These are phyloP conservation scores for Boletus sp. DNA, from an alignment of 768 basidiomycete species.

Conservation along the genomic window DNA sequence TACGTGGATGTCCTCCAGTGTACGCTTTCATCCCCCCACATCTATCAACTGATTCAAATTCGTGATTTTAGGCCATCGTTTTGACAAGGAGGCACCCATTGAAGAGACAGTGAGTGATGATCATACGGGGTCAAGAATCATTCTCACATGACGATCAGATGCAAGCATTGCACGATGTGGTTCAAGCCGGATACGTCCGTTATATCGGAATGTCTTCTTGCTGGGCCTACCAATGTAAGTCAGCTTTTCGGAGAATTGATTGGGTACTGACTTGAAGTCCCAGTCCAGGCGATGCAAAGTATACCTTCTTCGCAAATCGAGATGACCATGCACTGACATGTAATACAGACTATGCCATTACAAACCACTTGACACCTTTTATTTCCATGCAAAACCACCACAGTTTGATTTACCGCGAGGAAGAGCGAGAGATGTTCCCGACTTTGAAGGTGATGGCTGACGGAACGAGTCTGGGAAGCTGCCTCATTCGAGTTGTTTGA, in stretches of 20 bases:
- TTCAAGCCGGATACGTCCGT: constrained; percentile 1
- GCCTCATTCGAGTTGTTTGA: constrained; percentile 45
- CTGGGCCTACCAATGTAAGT: constrained; percentile 1
- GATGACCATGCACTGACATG: not conserved
- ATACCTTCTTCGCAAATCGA: not conserved
- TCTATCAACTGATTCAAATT: not conserved
- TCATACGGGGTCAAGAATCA: not conserved
- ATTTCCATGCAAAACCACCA: constrained; percentile 1
- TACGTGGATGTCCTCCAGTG: constrained; percentile 2
- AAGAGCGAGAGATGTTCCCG: constrained; percentile 1
- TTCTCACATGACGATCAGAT: not conserved
- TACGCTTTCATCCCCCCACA: not conserved
- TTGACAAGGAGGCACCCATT: not conserved
- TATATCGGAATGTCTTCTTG: constrained; percentile 4
- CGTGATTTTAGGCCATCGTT: not conserved
- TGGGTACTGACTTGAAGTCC: not conserved
- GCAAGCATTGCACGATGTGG: constrained; percentile 1
- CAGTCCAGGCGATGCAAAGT: constrained; percentile 4
- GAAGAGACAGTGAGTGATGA: not conserved
- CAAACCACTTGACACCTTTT: not conserved
- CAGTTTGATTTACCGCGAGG: not conserved
- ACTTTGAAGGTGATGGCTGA: not conserved
- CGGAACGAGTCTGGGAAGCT: constrained; percentile 34
- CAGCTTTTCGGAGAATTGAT: not conserved
- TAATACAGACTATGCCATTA: not conserved